Conservation (phyloP, 2,329 filamentous ascomycete genomes). For the Paecilomyces fulvus region DNA sequence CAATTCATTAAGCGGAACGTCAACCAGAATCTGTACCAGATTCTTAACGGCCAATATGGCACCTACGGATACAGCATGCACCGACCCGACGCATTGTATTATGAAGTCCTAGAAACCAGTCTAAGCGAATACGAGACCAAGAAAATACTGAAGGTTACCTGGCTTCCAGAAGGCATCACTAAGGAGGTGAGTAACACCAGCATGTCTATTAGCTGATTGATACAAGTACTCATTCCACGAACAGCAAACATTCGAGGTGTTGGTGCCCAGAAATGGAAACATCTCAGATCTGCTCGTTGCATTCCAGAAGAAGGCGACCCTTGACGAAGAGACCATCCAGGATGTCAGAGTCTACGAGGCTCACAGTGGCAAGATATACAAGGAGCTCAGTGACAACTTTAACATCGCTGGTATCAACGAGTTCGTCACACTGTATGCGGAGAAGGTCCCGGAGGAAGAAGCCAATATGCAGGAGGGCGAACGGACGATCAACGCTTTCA, state of each 20-base stretch:
- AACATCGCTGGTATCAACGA: slow-evolving; percentile 78
- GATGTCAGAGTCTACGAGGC: slow-evolving; percentile 75
- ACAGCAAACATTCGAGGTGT: slow-evolving; percentile 68
- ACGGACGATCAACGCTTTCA: slow-evolving; percentile 70
- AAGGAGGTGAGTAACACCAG: slow-evolving; percentile 60
- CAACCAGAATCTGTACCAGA: slow-evolving; percentile 65
- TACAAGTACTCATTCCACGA: slow-evolving; percentile 10
- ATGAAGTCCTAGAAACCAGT: slow-evolving; percentile 90
- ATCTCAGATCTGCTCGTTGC: slow-evolving; percentile 69
- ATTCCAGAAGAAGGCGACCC: slow-evolving; percentile 69
- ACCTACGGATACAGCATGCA: slow-evolving; percentile 61
- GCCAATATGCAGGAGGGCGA: slow-evolving; percentile 53
- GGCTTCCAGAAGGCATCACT: slow-evolving; percentile 79
- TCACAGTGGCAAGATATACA: slow-evolving; percentile 74
- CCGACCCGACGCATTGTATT: slow-evolving; percentile 72
- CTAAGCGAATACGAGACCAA: slow-evolving; percentile 88
- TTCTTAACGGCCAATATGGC: slow-evolving; percentile 67
- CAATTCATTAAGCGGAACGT: slow-evolving; percentile 63
- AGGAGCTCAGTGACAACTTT: slow-evolving; percentile 62
- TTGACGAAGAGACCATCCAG: slow-evolving; percentile 66
- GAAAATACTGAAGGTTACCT: slow-evolving; percentile 74
- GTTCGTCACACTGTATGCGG: slow-evolving; percentile 72
- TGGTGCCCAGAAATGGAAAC: slow-evolving; percentile 78
- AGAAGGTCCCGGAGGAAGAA: slow-evolving; percentile 67
- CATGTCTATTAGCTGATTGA: not conserved